Conservation (phyloP, 768 basidiomycete species). For the Russula ochroleuca region DNA sequence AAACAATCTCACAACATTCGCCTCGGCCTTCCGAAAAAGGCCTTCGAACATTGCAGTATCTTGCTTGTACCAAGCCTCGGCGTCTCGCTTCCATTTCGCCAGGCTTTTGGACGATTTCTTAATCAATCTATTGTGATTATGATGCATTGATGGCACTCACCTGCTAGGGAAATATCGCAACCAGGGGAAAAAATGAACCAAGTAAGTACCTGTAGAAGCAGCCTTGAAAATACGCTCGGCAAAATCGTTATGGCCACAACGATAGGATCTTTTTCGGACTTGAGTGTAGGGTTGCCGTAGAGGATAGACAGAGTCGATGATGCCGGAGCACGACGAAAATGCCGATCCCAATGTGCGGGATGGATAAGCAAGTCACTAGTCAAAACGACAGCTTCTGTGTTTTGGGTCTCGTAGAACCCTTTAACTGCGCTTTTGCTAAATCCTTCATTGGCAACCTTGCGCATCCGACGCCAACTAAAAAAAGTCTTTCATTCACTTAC, state of each 20-base stretch:
- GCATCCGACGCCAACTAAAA: background rate
- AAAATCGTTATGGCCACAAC: background rate
- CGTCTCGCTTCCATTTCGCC: constrained; percentile 9
- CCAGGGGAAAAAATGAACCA: background rate
- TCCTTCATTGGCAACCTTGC: background rate
- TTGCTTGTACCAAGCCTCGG: background rate
- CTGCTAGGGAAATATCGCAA: background rate
- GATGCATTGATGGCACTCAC: background rate
- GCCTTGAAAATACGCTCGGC: background rate
- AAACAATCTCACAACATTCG: background rate
- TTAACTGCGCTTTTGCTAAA: background rate
- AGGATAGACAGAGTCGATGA: background rate
- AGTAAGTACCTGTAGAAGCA: background rate
- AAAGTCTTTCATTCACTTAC: background rate
- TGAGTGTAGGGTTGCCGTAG: background rate
- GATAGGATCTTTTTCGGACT: background rate
- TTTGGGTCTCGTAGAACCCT: background rate
- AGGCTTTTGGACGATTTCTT: background rate
- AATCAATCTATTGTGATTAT: background rate
- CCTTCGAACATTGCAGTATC: constrained; percentile 9
- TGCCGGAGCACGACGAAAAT: background rate
- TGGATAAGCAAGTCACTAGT: background rate
- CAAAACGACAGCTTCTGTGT: background rate
- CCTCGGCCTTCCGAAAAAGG: background rate
- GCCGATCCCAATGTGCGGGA: background rate